Base-by-base conservation (phyloP, 2,329 filamentous ascomycete species). In the Penicillium sp. region DNA sequence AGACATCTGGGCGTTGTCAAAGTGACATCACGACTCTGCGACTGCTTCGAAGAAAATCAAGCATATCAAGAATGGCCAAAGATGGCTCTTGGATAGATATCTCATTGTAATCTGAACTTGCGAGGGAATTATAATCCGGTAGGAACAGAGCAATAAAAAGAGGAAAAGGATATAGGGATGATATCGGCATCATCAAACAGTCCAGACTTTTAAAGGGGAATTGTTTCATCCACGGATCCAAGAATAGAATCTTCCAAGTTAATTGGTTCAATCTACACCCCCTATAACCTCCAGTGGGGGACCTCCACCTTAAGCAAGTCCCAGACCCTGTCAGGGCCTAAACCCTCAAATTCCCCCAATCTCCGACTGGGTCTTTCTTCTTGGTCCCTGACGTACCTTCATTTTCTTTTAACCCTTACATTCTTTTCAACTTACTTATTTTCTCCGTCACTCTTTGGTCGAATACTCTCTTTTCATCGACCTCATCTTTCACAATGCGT, bases 401-500 rank as follows among this genome's bases (percentile, higher is more conserved):
- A 33, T 28, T 43, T 48, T 37, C 32, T 26, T 50, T 53, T 33
- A 46, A 46, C 31, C 40, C 45, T 31, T 32, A 43, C 46, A 53
- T 31, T 54, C 45, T 24, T 47, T 56, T 37, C 13, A 24, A 9
- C 7, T 29, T 34, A 22, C 19, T 8, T 22, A 6, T 22, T 8
- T 33, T 19, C 33, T 26, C 15, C 7, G 29, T 32, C 29, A 22
- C 40, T 43, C 3, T 34, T 43, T 45, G 40, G 44, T 47, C 45
- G 21, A 29, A 22, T 33, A 35, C 41, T 42, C 43, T 43, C 37
- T 45, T 39, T 42, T 42, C 29, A 35, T 31, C 40, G 32, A 31
- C 39, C 21, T 28, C 24, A 29, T 15, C 24, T 31, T 43, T 50
- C 61, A 72, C 54, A 28, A 78, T 78, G 76, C 73, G 71, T 69